These are phyloP conservation scores for Sporothrix euskadiensis DNA, from an alignment of 2,329 filamentous ascomycete genomes.

Conservation along the genomic window DNA sequence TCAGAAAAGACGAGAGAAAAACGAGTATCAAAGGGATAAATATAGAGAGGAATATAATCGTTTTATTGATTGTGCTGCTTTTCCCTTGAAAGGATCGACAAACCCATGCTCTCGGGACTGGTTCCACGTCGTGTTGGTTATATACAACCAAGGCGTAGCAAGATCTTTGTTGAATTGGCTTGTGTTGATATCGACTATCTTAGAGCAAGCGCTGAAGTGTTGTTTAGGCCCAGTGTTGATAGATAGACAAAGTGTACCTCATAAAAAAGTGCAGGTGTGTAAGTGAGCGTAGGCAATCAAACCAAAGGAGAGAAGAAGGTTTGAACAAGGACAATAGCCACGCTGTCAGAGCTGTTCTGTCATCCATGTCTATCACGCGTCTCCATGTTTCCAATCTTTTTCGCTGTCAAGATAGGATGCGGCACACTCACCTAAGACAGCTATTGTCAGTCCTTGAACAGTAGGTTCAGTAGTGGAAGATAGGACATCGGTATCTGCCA, in stretches of 20 bases:
- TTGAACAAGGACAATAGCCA: background rate
- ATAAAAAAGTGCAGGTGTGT: background rate
- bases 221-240: background rate
- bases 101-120: background rate
- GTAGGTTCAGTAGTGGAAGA: background rate
- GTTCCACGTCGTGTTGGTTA: slow-evolving; percentile 18
- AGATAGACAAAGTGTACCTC: background rate
- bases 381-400: background rate
- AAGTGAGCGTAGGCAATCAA: background rate
- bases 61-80: background rate
- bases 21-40: background rate
- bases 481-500: slow-evolving; percentile 12
- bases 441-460: background rate
- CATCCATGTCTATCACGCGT: background rate
- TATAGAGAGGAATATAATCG: background rate
- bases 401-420: slow-evolving; percentile 19
- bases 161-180: background rate
- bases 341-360: background rate
- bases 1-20: background rate
- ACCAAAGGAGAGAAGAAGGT: background rate
- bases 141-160: background rate
- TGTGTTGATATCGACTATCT: background rate
- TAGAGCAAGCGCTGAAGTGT: background rate
- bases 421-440: background rate
- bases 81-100: background rate